phyloP scores from a whole-genome alignment of 805 yeast species.

The Saccharomycopsis synnaedendra region DNA sequence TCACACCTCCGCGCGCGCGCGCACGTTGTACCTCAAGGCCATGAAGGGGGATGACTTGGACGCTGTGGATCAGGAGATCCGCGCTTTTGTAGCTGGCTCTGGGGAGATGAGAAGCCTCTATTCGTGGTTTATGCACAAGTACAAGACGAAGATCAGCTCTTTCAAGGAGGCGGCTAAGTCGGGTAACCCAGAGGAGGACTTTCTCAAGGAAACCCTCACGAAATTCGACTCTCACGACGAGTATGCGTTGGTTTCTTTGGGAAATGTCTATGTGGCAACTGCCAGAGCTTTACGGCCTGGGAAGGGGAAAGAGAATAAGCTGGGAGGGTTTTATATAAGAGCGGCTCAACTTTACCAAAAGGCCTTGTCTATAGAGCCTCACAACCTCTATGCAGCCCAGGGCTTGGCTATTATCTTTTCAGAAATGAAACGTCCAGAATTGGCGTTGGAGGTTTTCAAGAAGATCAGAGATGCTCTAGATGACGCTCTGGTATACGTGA shows the following conservation, averaged over 20 bases:
- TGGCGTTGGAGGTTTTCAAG: conserved; percentile 78
- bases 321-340: conserved; percentile 65
- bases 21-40: conserved; percentile 45
- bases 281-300: conserved; percentile 58
- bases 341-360: conserved; percentile 91
- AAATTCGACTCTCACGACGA: conserved; percentile 78
- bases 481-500: conserved; percentile 72
- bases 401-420: conserved; percentile 92
- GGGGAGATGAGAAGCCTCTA: conserved; percentile 77
- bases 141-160: conserved; percentile 33
- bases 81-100: conserved; percentile 45
- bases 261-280: conserved; percentile 71
- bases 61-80: conserved; percentile 28
- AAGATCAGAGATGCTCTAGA: conserved; percentile 83
- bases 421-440: conserved; percentile 61
- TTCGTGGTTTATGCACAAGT: conserved; percentile 72
- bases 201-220: conserved; percentile 76
- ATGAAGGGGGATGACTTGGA: not conserved
- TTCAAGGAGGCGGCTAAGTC: conserved; percentile 32
- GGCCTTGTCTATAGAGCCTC: conserved; percentile 72
- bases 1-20: conserved; percentile 64
- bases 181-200: conserved; percentile 58
- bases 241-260: conserved; percentile 82
- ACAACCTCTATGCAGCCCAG: conserved; percentile 92
- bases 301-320: conserved; percentile 31